phyloP scores from a whole-genome alignment of 495 filamentous ascomycete species.

The Aspergillus funiculosus region DNA sequence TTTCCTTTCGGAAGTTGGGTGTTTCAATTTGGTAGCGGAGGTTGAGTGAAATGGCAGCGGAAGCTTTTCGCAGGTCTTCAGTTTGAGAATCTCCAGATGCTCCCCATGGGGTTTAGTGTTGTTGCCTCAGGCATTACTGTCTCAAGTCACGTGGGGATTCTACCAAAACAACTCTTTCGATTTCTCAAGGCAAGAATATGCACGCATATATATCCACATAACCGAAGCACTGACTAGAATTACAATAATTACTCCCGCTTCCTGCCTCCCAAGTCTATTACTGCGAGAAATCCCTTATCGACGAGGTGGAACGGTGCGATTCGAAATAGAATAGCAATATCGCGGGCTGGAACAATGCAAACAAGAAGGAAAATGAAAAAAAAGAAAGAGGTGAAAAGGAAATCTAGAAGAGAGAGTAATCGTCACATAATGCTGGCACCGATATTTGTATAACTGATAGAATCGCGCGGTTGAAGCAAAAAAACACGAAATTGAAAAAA shows the following conservation, averaged over 20 bases:
- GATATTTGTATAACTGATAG: too few species aligned
- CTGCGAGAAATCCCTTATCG: not conserved
- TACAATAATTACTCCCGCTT: slow-evolving; percentile 21
- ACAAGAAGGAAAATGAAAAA: slow-evolving; percentile 1
- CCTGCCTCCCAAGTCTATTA: slow-evolving; percentile 13
- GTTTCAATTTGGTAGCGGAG: not conserved
- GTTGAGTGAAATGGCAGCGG: not conserved
- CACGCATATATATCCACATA: slow-evolving; percentile 14
- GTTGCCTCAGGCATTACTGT: slow-evolving; percentile 4
- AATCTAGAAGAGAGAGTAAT: too few species aligned
- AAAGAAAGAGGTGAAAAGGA: slow-evolving; percentile 5
- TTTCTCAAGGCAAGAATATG: too few species aligned
- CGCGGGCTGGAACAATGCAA: not conserved
- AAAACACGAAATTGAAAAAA: slow-evolving; percentile 9
- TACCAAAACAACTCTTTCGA: not conserved
- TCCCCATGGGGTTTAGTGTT: slow-evolving; percentile 10
- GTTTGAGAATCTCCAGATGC: slow-evolving; percentile 17
- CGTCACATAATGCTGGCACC: too few species aligned
- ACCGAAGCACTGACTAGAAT: slow-evolving; percentile 19
- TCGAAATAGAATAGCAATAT: slow-evolving; percentile 1
- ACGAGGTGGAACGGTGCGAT: slow-evolving; percentile 7
- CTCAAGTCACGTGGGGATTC: not conserved
- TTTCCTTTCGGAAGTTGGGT: slow-evolving; percentile 1
- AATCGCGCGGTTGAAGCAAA: not conserved
- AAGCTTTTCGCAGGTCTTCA: slow-evolving; percentile 4